phyloP scores from a whole-genome alignment of 2,329 filamentous ascomycete species.

The Hypoxylon rubiginosum region DNA sequence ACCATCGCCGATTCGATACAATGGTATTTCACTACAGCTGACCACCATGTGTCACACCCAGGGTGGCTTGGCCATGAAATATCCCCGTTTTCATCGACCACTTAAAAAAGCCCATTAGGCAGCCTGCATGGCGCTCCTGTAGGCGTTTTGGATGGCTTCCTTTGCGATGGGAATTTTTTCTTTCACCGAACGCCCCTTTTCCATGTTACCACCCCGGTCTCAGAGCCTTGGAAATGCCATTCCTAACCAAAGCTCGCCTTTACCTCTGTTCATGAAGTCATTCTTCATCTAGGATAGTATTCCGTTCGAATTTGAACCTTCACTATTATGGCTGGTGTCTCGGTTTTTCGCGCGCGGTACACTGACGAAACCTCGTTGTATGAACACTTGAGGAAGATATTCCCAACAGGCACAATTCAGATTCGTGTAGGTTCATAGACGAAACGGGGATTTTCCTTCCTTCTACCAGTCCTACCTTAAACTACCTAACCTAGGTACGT shows the following conservation, averaged over 20 bases:
- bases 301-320: neutral
- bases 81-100: neutral
- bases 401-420: conserved; percentile 13
- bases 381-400: conserved; percentile 15
- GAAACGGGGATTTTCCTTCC: neutral
- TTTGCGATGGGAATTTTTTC: neutral
- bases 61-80: no score
- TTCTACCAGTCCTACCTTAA: neutral
- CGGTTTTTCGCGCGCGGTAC: conserved; percentile 19
- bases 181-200: neutral
- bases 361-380: conserved; percentile 19
- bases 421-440: conserved; percentile 9
- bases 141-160: neutral
- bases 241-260: neutral
- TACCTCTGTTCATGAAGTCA: neutral
- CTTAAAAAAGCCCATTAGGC: neutral
- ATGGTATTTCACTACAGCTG: no score
- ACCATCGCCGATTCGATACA: no score
- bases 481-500: no score
- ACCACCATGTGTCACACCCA: no score
- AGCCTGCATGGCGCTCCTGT: neutral
- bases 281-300: neutral
- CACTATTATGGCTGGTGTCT: neutral
- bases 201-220: neutral
- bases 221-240: neutral